Evolutionary conservation across 2,329 filamentous ascomycete genomes (phyloP).

Genomic region (Sarocladiaceae sp.): DNA sequence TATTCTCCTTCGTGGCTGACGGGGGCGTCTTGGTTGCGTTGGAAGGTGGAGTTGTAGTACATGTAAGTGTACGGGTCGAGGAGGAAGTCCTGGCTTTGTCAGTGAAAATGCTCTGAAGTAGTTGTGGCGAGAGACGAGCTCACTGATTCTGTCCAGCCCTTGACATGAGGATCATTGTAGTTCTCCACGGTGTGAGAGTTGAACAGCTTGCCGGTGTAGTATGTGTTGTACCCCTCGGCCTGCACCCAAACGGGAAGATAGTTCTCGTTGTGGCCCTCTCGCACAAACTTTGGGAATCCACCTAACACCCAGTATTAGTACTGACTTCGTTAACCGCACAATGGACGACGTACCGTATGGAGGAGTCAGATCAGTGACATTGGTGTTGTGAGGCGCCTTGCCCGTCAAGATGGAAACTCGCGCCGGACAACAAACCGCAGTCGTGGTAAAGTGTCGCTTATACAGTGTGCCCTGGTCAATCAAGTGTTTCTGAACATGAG

Average conservation of each 20-base stretch:
- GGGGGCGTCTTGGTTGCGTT: conserved; percentile 34
- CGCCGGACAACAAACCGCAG: conserved; percentile 64
- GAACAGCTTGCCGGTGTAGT: conserved; percentile 70
- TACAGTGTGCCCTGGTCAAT: conserved; percentile 54
- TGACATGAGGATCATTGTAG: conserved; percentile 53
- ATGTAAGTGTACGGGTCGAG: conserved; percentile 33
- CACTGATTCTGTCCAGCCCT: conserved; percentile 53
- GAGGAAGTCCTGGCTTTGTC: conserved; percentile 24
- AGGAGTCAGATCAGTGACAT: conserved; percentile 56
- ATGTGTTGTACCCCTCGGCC: conserved; percentile 63
- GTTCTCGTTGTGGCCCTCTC: conserved; percentile 60
- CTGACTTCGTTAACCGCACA: neutral
- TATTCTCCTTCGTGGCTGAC: conserved; percentile 17
- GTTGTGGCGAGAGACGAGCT: too few species aligned
- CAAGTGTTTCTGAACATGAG: conserved; percentile 40
- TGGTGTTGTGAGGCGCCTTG: conserved; percentile 65
- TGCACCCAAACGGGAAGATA: conserved; percentile 72
- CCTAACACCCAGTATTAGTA: conserved; percentile 18
- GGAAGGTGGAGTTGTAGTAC: conserved; percentile 46
- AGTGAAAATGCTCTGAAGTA: too few species aligned
- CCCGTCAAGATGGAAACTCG: conserved; percentile 63
- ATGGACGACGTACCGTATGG: conserved; percentile 44
- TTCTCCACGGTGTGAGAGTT: conserved; percentile 59
- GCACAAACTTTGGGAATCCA: conserved; percentile 61
- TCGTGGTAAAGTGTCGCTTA: conserved; percentile 58